Evolutionary conservation across 1,284 basidiomycete species (phyloP).

Genomic region (Ceratobasidium sp.): DNA sequence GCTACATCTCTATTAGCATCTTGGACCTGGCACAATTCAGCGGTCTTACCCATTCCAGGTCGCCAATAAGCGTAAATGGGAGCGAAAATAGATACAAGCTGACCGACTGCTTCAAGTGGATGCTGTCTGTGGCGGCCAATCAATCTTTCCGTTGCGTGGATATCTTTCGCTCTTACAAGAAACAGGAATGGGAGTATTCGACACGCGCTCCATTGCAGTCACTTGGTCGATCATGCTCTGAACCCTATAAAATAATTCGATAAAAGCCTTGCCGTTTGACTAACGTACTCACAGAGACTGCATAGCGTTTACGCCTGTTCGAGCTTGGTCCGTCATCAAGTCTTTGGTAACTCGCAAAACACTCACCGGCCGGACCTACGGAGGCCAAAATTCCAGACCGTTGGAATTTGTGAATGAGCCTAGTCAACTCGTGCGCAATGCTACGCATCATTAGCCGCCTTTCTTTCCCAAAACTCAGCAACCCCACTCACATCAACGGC

Average conservation of each 20-base stretch:
- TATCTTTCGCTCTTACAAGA: slow-evolving; percentile 60
- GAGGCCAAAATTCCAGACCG: slow-evolving; percentile 81
- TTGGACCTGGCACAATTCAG: too few relatives aligned
- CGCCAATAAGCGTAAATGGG: slow-evolving; percentile 80
- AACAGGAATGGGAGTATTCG: slow-evolving; percentile 80
- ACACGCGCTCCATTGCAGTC: slow-evolving; percentile 83
- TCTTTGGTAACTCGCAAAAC: not conserved
- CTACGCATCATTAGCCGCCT: slow-evolving; percentile 50
- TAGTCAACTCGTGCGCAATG: slow-evolving; percentile 79
- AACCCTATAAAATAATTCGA: slow-evolving; percentile 56
- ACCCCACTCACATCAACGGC: slow-evolving; percentile 69
- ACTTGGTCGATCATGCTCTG: slow-evolving; percentile 84
- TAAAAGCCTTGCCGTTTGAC: slow-evolving; percentile 22
- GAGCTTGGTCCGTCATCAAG: not conserved
- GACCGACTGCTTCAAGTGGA: slow-evolving; percentile 94
- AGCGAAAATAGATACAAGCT: slow-evolving; percentile 86
- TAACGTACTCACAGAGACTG: slow-evolving; percentile 60
- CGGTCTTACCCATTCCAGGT: slow-evolving; percentile 58
- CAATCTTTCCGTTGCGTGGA: not conserved
- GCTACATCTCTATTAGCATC: not conserved
- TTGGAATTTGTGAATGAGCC: slow-evolving; percentile 74
- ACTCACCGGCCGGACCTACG: slow-evolving; percentile 79
- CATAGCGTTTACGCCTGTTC: slow-evolving; percentile 75
- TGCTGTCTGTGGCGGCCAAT: slow-evolving; percentile 61
- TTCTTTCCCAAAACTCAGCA: slow-evolving; percentile 43